phyloP scores from a whole-genome alignment of 345 rosid genomes.

The Turritis glabra region DNA sequence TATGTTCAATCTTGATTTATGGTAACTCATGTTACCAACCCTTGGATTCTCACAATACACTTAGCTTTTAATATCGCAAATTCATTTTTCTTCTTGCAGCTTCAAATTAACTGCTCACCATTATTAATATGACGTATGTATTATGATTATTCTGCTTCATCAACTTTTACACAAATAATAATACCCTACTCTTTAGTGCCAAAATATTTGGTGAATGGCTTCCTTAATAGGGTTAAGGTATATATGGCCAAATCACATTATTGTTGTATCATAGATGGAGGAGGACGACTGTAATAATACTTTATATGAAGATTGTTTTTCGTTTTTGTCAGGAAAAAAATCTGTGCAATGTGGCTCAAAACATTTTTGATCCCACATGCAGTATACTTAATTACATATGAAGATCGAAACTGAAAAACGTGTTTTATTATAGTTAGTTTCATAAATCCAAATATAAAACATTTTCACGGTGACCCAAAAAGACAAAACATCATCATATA shows the following conservation, averaged over 20 bases:
- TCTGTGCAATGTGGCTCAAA: background rate
- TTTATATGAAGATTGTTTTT: background rate
- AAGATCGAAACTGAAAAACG: background rate
- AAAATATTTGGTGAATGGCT: background rate
- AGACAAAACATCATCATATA: background rate
- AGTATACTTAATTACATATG: background rate
- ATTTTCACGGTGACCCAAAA: background rate
- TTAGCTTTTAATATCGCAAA: background rate
- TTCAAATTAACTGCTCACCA: background rate
- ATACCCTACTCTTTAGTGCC: background rate
- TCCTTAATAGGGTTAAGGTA: background rate
- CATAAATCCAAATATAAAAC: constrained; percentile 1
- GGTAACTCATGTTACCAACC: no score
- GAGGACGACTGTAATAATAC: background rate
- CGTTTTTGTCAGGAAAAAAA: background rate
- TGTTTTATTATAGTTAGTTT: background rate
- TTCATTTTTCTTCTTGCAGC: background rate
- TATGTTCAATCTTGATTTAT: no score
- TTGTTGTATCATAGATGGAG: background rate
- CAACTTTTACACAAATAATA: background rate
- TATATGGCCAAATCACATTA: background rate
- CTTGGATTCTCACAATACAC: no score
- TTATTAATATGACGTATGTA: background rate
- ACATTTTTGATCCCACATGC: constrained; percentile 11
- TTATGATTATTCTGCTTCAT: no score